phyloP scores from a whole-genome alignment of 2,329 filamentous ascomycete species.

The Aspergillus persii region DNA sequence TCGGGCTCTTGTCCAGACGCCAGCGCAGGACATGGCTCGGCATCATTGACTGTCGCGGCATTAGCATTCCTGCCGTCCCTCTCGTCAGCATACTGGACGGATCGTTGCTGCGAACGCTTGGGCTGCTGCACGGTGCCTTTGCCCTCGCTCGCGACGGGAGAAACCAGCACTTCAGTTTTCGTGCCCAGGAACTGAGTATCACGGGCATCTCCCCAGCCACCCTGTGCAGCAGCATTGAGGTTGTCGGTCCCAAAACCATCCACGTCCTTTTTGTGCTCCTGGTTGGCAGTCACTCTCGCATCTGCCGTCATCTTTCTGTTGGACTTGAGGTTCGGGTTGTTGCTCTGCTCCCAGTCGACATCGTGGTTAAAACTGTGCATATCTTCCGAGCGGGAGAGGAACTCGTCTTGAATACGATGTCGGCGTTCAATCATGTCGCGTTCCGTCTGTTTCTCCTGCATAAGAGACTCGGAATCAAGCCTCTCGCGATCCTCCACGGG shows the following conservation, averaged over 20 bases:
- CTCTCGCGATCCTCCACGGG: slow-evolving; percentile 21
- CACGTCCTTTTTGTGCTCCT: slow-evolving; percentile 69
- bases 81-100: slow-evolving; percentile 16
- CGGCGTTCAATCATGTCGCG: slow-evolving; percentile 43
- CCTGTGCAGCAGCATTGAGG: slow-evolving; percentile 64
- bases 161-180: slow-evolving; percentile 67
- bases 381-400: slow-evolving; percentile 55
- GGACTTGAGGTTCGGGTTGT: slow-evolving; percentile 56
- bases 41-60: slow-evolving; percentile 16
- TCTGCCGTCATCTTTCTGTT: slow-evolving; percentile 57
- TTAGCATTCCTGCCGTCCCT: slow-evolving; percentile 20
- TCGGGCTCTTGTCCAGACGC: slow-evolving; percentile 75
- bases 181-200: slow-evolving; percentile 68
- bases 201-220: slow-evolving; percentile 61
- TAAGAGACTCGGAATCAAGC: slow-evolving; percentile 30
- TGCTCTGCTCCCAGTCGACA: slow-evolving; percentile 60
- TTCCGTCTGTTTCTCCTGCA: slow-evolving; percentile 39
- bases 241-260: slow-evolving; percentile 74
- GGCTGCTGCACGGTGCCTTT: slow-evolving; percentile 58
- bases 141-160: slow-evolving; percentile 62
- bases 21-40: slow-evolving; percentile 40
- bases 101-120: slow-evolving; percentile 43
- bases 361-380: slow-evolving; percentile 74
- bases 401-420: slow-evolving; percentile 54
- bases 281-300: slow-evolving; percentile 58